phyloP scores from a whole-genome alignment of 768 basidiomycete genomes.

The Pulveroboletus sp. region DNA sequence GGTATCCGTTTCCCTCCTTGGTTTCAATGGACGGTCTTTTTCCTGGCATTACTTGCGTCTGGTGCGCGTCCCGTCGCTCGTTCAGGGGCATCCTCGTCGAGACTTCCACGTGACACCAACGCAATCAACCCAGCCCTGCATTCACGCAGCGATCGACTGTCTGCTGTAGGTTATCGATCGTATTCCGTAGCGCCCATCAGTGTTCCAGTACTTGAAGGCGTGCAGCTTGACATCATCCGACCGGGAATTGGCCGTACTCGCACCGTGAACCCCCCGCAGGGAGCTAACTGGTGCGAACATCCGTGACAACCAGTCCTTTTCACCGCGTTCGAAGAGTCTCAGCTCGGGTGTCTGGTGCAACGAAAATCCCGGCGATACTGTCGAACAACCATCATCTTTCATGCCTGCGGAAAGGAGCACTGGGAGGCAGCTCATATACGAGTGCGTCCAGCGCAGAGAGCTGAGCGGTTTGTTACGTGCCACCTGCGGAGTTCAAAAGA shows the following conservation, averaged over 20 bases:
- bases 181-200: background rate
- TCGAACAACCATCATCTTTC: background rate
- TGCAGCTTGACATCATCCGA: no score
- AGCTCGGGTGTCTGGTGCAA: background rate
- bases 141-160: background rate
- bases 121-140: background rate
- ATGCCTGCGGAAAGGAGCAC: no score
- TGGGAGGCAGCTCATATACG: no score
- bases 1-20: slow-evolving; percentile 1
- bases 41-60: background rate
- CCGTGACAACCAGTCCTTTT: no score
- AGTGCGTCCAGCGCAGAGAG: no score
- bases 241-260: no score
- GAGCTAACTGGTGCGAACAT: no score
- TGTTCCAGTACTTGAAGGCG: no score
- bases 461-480: slow-evolving; percentile 1
- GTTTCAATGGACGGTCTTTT: slow-evolving; percentile 8
- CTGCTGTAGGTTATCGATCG: background rate
- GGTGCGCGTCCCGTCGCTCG: slow-evolving; percentile 2
- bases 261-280: no score
- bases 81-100: background rate
- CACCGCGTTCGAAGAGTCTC: no score
- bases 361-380: background rate
- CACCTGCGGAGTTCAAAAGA: slow-evolving; percentile 34
- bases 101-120: slow-evolving; percentile 10